Evolutionary conservation across 768 basidiomycete species (phyloP).

Genomic region (Rhizopogon salebrosus): DNA sequence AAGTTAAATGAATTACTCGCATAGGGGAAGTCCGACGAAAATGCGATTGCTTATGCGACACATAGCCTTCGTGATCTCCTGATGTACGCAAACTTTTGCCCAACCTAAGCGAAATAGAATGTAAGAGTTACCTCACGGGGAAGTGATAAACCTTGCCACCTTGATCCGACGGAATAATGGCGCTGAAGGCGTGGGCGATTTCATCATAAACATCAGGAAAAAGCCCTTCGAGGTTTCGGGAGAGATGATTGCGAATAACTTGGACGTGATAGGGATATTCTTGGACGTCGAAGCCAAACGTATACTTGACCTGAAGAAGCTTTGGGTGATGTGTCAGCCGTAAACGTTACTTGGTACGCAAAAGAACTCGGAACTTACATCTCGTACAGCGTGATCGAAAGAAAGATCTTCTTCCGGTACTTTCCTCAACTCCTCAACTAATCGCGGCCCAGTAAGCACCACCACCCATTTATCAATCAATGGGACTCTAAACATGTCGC

Average conservation of each 20-base stretch:
- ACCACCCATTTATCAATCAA: constrained; percentile 41
- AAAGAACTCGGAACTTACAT: constrained; percentile 25
- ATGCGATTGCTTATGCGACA: constrained; percentile 36
- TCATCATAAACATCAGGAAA: constrained; percentile 31
- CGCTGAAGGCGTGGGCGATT: constrained; percentile 25
- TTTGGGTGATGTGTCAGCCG: constrained; percentile 13
- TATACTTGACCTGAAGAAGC: constrained; percentile 34
- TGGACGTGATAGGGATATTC: constrained; percentile 31
- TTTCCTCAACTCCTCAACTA: constrained; percentile 47
- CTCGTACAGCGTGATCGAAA: constrained; percentile 31
- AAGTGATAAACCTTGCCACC: constrained; percentile 12
- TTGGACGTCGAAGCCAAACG: constrained; percentile 29
- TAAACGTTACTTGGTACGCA: background rate
- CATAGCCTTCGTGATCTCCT: constrained; percentile 26
- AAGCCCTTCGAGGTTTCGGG: constrained; percentile 26
- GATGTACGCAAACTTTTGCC: constrained; percentile 21
- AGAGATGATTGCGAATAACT: constrained; percentile 28
- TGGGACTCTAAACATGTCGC: constrained; percentile 38
- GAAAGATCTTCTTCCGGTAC: constrained; percentile 45
- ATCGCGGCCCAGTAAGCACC: constrained; percentile 34
- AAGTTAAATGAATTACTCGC: constrained; percentile 19
- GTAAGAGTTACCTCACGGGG: constrained; percentile 9
- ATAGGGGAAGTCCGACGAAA: constrained; percentile 34
- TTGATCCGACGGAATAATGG: constrained; percentile 19
- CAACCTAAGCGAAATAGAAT: constrained; percentile 19